These are phyloP conservation scores for Candida parachauliodes DNA, from an alignment of 805 yeast species.

Conservation along the genomic window DNA sequence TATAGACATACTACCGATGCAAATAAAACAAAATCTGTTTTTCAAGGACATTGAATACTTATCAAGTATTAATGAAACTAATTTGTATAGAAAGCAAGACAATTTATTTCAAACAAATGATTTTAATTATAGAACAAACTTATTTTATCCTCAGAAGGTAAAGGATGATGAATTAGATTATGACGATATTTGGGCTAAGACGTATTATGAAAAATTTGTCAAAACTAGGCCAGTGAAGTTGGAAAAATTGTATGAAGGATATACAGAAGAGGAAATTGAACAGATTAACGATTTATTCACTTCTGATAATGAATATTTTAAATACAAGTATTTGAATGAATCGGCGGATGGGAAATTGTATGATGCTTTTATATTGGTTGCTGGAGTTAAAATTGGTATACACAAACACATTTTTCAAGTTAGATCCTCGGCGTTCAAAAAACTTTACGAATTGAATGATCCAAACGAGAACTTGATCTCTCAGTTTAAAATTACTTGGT, in stretches of 20 bases:
- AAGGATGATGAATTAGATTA: conserved; percentile 15
- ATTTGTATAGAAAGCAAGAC: conserved; percentile 35
- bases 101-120: conserved; percentile 32
- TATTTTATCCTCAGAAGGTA: conserved; percentile 22
- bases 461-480: conserved; percentile 20
- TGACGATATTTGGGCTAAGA: conserved; percentile 18
- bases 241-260: conserved; percentile 16
- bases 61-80: conserved; percentile 43
- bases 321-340: conserved; percentile 7
- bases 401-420: conserved; percentile 29
- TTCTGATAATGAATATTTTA: conserved; percentile 8
- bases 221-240: conserved; percentile 2
- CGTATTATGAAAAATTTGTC: conserved; percentile 16
- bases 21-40: conserved; percentile 45
- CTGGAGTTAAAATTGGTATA: conserved; percentile 27
- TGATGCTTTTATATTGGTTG: conserved; percentile 32
- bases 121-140: conserved; percentile 27
- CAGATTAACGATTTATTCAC: conserved; percentile 9
- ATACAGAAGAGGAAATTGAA: conserved; percentile 7
- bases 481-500: conserved; percentile 23
- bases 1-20: conserved; percentile 53
- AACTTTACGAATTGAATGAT: conserved; percentile 18
- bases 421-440: conserved; percentile 27
- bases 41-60: conserved; percentile 50
- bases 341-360: conserved; percentile 22